Evolutionary conservation across 805 yeast genomes (phyloP), one percentile per base, ranked within the genome.

Genomic region (Saccharomycopsis microspora): DNA sequence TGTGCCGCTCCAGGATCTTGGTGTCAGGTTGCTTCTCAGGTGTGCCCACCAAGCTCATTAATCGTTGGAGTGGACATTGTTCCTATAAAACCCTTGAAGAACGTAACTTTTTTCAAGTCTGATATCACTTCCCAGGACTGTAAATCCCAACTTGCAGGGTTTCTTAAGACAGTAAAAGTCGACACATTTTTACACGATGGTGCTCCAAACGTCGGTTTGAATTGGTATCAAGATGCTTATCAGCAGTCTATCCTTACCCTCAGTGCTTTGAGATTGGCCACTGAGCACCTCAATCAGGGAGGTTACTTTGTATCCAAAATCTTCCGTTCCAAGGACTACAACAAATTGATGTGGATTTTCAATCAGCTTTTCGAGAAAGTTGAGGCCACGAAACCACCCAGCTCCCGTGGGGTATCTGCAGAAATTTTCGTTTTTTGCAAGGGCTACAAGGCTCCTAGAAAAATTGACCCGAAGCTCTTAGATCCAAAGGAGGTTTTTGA

Each of bases 1-100:
- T 93, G 98, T 81, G 97, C 97, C 46, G 98, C 98, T 7, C 97
- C 97, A 39, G 98, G 98, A 49, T 87, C 97, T 3, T 93, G 98
- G 98, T 93, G 98, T 75, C 98, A 93, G 69, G 97, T 93, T 41
- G 98, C 98, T 0, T 80, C 95, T 1, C 85, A 88, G 52, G 66
- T 87, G 46, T 88, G 97, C 67, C 97, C 98, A 1, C 72, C 88
- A 1, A 87, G 88, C 64, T 86, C 97, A 0, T 73, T 93, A 56
- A 93, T 93, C 59, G 87, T 93, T 47, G 98, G 98, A 65, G 98
- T 93, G n/a, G 98, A 93, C 75, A 82, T 93, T 59, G 97, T 89
- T 34, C 97, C 97, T 11, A 93, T 93, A 70, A 90, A 87, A 61
- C 82, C 96, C n/a, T 73, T 93, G 62, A 97, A 97, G 30, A 89